Evolutionary conservation across 129 eudicot species (phyloP).

Genomic region (Deinandra increscens): DNA sequence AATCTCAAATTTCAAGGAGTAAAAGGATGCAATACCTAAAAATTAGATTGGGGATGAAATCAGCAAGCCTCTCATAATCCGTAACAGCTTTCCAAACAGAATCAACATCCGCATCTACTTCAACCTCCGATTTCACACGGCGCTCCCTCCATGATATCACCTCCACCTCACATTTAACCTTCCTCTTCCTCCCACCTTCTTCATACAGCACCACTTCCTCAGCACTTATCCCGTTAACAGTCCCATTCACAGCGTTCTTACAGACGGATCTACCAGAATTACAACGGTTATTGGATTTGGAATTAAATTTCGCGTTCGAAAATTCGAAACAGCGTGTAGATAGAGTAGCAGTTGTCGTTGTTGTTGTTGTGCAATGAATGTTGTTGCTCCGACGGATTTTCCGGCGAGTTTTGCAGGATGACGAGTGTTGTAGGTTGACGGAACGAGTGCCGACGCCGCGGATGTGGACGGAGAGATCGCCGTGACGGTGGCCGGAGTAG

Average conservation of each 20-base stretch:
- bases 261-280: neutral
- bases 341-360: neutral
- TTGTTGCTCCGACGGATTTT: slow-evolving; percentile 8
- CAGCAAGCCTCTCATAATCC: slow-evolving; percentile 93
- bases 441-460: neutral
- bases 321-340: slow-evolving; percentile 11
- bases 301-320: neutral
- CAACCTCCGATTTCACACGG: slow-evolving; percentile 57
- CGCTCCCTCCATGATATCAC: slow-evolving; percentile 92
- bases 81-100: slow-evolving; percentile 90
- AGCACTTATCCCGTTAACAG: slow-evolving; percentile 24
- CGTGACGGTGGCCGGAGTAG: slow-evolving; percentile 22
- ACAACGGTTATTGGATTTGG: neutral
- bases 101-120: slow-evolving; percentile 71
- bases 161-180: slow-evolving; percentile 79
- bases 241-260: slow-evolving; percentile 14
- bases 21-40: slow-evolving; percentile 43
- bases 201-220: slow-evolving; percentile 37
- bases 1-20: too few species aligned
- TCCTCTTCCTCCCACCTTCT: slow-evolving; percentile 48
- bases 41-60: slow-evolving; percentile 90
- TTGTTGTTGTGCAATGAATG: slow-evolving; percentile 7
- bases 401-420: slow-evolving; percentile 30
- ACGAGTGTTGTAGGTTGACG: slow-evolving; percentile 18
- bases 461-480: slow-evolving; percentile 9